A percentile compares a stretch with the other conserved stretches of the same genome.
phyloP scores from a whole-genome alignment of 2,329 filamentous ascomycete species.

The Lecanicillium sp. region DNA sequence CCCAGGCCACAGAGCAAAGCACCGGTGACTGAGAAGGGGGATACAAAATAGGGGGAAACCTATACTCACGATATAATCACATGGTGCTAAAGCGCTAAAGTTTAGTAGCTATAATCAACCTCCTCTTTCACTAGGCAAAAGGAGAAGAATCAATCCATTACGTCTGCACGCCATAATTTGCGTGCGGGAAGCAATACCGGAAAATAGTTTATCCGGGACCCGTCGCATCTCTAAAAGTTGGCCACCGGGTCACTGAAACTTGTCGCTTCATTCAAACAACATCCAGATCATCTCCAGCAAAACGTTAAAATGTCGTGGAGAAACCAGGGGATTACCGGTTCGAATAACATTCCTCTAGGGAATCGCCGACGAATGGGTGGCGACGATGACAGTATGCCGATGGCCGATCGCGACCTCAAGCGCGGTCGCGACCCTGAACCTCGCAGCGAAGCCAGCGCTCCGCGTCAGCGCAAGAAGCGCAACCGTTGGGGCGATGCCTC shows the following conservation, averaged over 20 bases:
- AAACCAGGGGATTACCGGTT: conserved; percentile 84
- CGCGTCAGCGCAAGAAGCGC: conserved; percentile 91
- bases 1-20: too few species aligned
- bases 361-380: conserved; percentile 74
- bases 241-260: neutral
- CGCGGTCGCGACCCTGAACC: conserved; percentile 89
- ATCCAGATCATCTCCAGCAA: neutral
- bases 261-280: neutral
- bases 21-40: too few species aligned
- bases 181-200: too few species aligned
- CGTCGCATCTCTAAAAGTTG: conserved; percentile 6
- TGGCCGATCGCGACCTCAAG: conserved; percentile 54
- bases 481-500: conserved; percentile 97
- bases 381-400: conserved; percentile 34
- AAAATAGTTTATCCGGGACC: conserved; percentile 8
- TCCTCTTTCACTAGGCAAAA: too few species aligned
- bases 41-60: too few species aligned
- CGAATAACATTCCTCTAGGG: conserved; percentile 94
- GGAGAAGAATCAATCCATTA: too few species aligned
- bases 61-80: too few species aligned
- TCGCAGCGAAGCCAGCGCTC: conserved; percentile 64
- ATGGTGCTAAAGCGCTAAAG: too few species aligned
- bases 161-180: too few species aligned
- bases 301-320: conserved; percentile 56
- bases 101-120: too few species aligned